phyloP scores from a whole-genome alignment of 2,329 filamentous ascomycete genomes.

The Akanthomyces dipterigenus region DNA sequence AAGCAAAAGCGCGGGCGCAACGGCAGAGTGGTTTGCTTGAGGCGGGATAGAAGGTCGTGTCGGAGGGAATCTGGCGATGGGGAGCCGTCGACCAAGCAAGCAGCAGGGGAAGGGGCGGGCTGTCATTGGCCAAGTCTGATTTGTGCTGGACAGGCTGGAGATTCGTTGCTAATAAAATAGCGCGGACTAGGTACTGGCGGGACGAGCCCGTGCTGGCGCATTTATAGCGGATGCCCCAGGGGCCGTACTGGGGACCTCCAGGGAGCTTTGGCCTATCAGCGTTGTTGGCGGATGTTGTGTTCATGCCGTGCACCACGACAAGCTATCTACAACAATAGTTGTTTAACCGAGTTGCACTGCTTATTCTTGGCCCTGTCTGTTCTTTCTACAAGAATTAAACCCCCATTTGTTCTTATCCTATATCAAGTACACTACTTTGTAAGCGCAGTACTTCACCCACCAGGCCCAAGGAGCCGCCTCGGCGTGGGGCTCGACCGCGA shows the following conservation, averaged over 20 bases:
- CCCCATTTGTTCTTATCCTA: no score
- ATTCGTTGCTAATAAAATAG: constrained; percentile 66
- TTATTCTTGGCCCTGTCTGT: no score
- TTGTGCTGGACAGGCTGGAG: no score
- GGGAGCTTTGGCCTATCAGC: constrained; percentile 53
- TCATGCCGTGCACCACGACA: not conserved
- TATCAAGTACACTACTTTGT: no score
- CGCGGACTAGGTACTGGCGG: constrained; percentile 48
- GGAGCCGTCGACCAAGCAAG: not conserved
- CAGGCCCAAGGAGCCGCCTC: constrained; percentile 41
- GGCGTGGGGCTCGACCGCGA: constrained; percentile 67
- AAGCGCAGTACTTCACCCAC: no score
- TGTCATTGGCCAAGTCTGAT: no score
- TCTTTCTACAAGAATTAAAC: no score
- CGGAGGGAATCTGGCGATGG: constrained; percentile 7
- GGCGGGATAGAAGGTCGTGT: not conserved
- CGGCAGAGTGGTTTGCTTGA: not conserved
- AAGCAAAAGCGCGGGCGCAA: constrained; percentile 2
- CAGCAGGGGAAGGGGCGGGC: not conserved
- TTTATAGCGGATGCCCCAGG: constrained; percentile 68
- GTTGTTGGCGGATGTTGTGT: not conserved
- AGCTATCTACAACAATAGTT: no score
- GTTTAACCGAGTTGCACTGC: no score
- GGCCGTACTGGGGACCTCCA: no score
- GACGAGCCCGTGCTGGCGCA: constrained; percentile 82